phyloP scores from a whole-genome alignment of 2,329 filamentous ascomycete genomes.

The Claviceps fusiformis region DNA sequence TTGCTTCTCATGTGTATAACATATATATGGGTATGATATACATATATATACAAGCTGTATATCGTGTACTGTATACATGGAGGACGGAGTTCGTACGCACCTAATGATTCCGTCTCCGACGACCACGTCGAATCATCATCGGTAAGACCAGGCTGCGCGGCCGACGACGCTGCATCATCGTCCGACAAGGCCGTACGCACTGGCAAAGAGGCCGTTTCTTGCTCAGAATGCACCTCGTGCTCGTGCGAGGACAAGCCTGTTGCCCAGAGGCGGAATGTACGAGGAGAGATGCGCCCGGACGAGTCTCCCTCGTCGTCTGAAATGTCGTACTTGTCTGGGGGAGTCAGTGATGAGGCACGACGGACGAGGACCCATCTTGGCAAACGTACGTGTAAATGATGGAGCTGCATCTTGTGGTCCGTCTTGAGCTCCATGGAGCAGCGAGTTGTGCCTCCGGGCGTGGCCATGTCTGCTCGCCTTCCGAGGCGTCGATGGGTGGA shows the following conservation, averaged over 20 bases:
- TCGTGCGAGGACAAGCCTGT: slow-evolving; percentile 13
- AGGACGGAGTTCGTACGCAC: too few species aligned
- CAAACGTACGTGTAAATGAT: neutral
- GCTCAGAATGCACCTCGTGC: neutral
- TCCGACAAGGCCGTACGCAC: too few species aligned
- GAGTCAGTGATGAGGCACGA: neutral
- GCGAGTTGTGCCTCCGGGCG: neutral
- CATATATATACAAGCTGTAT: too few species aligned
- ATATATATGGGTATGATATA: too few species aligned
- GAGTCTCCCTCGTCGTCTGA: slow-evolving; percentile 28
- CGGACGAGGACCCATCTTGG: neutral
- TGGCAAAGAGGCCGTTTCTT: too few species aligned
- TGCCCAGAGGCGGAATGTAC: slow-evolving; percentile 26
- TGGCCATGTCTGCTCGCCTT: neutral
- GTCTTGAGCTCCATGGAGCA: neutral
- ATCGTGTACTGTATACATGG: neutral
- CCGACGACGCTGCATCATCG: neutral
- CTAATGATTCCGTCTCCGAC: neutral
- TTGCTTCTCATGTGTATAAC: too few species aligned
- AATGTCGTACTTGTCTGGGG: slow-evolving; percentile 14
- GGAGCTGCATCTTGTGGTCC: neutral
- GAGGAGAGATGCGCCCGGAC: slow-evolving; percentile 25
- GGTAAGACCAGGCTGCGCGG: neutral
- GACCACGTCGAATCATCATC: neutral
- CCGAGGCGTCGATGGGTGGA: neutral